A percentile compares a stretch with the other conserved stretches of the same genome.
Conservation (phyloP, 2,329 filamentous ascomycete species). For the Paramyrothecium roridum region DNA sequence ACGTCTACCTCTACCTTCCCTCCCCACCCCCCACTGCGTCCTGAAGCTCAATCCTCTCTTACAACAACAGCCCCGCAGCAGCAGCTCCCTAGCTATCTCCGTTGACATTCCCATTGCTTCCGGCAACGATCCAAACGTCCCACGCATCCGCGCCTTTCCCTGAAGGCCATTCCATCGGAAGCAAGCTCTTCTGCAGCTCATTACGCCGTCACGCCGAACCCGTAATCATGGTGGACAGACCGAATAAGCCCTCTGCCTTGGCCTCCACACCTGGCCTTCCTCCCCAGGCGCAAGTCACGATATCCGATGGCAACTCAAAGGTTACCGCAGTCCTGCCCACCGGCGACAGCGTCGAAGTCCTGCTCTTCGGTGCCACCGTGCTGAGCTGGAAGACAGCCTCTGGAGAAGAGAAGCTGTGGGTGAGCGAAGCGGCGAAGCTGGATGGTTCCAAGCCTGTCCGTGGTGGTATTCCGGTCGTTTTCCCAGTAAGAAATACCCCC, state of each 20-base stretch:
- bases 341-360: conserved; percentile 80
- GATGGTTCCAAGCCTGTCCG: conserved; percentile 88
- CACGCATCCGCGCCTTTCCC: not conserved
- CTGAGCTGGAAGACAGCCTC: conserved; percentile 85
- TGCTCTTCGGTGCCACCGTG: conserved; percentile 91
- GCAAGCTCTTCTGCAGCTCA: too few relatives aligned
- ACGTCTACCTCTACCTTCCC: too few relatives aligned
- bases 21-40: too few relatives aligned
- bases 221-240: conserved; percentile 69
- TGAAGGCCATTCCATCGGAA: not conserved
- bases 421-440: conserved; percentile 75
- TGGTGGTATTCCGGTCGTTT: conserved; percentile 89
- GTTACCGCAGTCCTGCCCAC: conserved; percentile 80
- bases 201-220: too few relatives aligned
- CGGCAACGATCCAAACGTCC: too few relatives aligned
- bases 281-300: conserved; percentile 72
- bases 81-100: not conserved
- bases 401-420: conserved; percentile 79
- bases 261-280: conserved; percentile 70
- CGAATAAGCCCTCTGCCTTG: conserved; percentile 77
- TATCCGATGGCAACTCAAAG: conserved; percentile 66
- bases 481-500: conserved; percentile 66
- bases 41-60: too few relatives aligned
- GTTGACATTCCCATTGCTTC: not conserved
- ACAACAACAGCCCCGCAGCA: not conserved